Percentiles rank a stretch among this genome's conserved stretches.
Evolutionary conservation across 169 alveolate genomes (phyloP).

Genomic region (Prorocentrum cordatum): DNA sequence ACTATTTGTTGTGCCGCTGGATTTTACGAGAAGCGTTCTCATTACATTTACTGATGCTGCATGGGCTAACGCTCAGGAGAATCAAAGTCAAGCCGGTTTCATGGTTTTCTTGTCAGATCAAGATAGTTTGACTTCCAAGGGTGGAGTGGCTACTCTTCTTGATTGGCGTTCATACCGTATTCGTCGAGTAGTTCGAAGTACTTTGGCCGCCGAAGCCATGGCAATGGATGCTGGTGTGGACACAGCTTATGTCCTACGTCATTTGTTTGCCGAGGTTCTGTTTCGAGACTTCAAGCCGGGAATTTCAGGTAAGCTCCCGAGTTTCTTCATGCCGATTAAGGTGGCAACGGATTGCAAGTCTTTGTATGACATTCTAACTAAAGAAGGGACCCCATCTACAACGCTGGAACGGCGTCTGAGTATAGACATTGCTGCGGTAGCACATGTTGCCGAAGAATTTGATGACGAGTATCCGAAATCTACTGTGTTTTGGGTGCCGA

Average conservation of each 20-base stretch:
- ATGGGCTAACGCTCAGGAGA: neutral
- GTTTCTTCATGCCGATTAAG: neutral
- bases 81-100: neutral
- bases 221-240: neutral
- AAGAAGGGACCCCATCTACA: neutral
- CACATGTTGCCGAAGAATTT: neutral
- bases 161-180: conserved; percentile 6
- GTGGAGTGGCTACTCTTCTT: neutral
- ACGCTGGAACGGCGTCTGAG: neutral
- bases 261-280: neutral
- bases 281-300: neutral
- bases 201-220: conserved; percentile 23
- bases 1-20: neutral
- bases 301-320: neutral
- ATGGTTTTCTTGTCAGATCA: neutral
- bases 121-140: neutral
- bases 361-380: neutral
- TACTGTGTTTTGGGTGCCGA: neutral
- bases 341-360: conserved; percentile 1
- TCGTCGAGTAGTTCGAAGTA: neutral
- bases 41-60: neutral
- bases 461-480: neutral
- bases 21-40: neutral
- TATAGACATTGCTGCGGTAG: neutral
- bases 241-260: neutral